Evolutionary conservation across 2,329 filamentous ascomycete species (phyloP).

Genomic region (Fusarium sp.): DNA sequence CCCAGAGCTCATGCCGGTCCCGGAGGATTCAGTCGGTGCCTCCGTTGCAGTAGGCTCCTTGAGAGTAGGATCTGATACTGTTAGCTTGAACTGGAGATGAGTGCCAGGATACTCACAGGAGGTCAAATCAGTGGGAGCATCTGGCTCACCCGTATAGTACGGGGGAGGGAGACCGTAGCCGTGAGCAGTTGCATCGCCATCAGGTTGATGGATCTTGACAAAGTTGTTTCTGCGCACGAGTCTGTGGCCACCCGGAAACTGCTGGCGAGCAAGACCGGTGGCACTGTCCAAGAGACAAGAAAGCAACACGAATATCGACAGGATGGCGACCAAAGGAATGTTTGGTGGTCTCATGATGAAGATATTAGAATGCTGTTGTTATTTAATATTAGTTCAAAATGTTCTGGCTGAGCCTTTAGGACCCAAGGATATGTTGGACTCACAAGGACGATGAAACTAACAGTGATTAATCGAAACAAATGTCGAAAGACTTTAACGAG

Average conservation of each 20-base stretch:
- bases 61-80: constrained; percentile 21
- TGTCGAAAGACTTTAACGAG: constrained; percentile 16
- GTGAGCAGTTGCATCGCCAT: constrained; percentile 27
- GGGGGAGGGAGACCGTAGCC: constrained; percentile 43
- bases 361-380: constrained; percentile 14
- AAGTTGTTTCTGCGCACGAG: constrained; percentile 21
- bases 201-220: constrained; percentile 23
- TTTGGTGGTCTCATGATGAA: constrained; percentile 55
- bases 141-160: constrained; percentile 38
- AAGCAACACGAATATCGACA: constrained; percentile 50
- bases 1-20: background rate
- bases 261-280: constrained; percentile 17
- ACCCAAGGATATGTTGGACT: background rate
- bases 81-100: constrained; percentile 14
- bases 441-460: constrained; percentile 6
- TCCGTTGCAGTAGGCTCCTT: constrained; percentile 9
- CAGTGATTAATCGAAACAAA: constrained; percentile 1
- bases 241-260: background rate
- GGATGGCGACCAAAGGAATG: constrained; percentile 50
- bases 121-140: constrained; percentile 3
- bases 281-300: constrained; percentile 32
- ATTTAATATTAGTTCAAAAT: constrained; percentile 8
- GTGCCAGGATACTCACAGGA: constrained; percentile 22
- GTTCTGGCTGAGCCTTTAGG: background rate
- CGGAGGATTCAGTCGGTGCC: constrained; percentile 1